phyloP scores from a whole-genome alignment of 2,329 filamentous ascomycete species.

The Aquanectria penicillioides region DNA sequence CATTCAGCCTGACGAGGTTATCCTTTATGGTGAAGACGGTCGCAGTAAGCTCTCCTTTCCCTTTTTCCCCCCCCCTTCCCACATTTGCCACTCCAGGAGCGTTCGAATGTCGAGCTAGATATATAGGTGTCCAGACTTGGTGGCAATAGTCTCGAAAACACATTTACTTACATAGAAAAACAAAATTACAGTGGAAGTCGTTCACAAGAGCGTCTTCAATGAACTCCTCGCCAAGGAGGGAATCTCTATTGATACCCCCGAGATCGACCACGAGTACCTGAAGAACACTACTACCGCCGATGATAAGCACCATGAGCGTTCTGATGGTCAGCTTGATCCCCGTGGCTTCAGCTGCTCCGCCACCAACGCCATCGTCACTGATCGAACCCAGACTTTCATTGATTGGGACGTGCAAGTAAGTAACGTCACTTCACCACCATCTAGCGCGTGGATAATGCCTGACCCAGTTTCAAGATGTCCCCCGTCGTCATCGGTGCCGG shows the following conservation, averaged over 20 bases:
- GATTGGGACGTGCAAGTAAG: slow-evolving; percentile 22
- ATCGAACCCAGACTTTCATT: slow-evolving; percentile 19
- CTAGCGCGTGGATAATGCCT: not conserved
- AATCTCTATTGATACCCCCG: not conserved
- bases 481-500: slow-evolving; percentile 18
- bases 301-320: not conserved
- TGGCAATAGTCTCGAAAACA: no score
- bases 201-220: not conserved
- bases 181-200: slow-evolving; percentile 1
- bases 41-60: slow-evolving; percentile 11
- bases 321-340: not conserved
- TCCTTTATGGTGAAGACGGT: slow-evolving; percentile 23
- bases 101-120: no score
- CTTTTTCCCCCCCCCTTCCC: not conserved
- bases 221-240: not conserved
- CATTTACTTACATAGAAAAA: not conserved
- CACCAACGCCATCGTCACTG: slow-evolving; percentile 18
- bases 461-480: slow-evolving; percentile 9
- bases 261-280: not conserved
- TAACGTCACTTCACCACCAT: not conserved
- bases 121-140: no score
- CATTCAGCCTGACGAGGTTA: slow-evolving; percentile 27
- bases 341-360: not conserved
- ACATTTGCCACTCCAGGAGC: no score
- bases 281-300: not conserved